Conservation (phyloP, 2,329 filamentous ascomycete species). For the Monosporascus sp. region DNA sequence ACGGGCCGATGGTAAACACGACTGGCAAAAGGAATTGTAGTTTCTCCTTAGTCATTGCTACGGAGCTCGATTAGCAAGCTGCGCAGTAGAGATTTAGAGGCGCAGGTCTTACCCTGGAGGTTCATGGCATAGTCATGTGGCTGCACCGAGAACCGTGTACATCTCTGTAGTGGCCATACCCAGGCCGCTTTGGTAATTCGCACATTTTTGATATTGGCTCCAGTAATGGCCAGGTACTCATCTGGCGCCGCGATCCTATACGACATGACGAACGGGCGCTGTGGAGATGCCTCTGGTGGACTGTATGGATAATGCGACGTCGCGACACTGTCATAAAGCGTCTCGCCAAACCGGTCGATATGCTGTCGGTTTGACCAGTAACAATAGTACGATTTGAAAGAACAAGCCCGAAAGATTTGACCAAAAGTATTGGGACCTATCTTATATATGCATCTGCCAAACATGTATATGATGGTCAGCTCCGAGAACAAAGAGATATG, state of each 20-base stretch:
- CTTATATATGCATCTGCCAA: no score
- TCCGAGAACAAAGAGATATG: no score
- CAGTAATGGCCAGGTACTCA: slow-evolving; percentile 83
- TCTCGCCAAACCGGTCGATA: no score
- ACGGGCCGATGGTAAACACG: slow-evolving; percentile 79
- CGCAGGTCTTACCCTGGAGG: slow-evolving; percentile 46
- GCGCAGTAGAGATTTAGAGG: not conserved
- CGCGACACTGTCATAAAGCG: no score
- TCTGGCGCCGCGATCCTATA: slow-evolving; percentile 70
- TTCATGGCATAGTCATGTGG: slow-evolving; percentile 80
- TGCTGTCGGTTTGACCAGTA: no score
- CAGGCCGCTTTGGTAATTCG: slow-evolving; percentile 74
- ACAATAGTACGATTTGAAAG: no score
- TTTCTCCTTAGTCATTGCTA: slow-evolving; percentile 84
- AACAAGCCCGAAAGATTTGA: no score
- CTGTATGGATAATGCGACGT: no score
- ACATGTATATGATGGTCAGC: no score
- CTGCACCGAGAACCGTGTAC: slow-evolving; percentile 55
- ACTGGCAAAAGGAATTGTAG: slow-evolving; percentile 76
- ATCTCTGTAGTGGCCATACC: slow-evolving; percentile 66
- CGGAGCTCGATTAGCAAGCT: slow-evolving; percentile 1
- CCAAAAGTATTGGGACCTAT: no score
- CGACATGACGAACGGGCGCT: slow-evolving; percentile 38
- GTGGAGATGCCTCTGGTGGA: not conserved
- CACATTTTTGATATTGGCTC: slow-evolving; percentile 68